Evolutionary conservation across 352 stramenopile species (phyloP).

Genomic region (Stephanocyclus meneghinianus): DNA sequence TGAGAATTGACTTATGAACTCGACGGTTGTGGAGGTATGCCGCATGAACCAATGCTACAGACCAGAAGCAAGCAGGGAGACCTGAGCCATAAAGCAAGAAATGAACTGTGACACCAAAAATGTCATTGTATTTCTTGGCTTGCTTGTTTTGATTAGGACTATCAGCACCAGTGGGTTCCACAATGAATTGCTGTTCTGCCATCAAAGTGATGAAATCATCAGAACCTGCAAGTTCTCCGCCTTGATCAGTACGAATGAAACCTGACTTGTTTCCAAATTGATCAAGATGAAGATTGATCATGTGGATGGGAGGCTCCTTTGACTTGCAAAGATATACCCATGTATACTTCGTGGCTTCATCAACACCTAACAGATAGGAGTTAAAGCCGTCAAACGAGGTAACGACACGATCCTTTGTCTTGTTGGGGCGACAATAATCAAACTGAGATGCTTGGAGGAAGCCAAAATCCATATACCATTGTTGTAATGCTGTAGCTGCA

Average conservation of each 20-base stretch:
- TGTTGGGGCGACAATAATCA: too few relatives aligned
- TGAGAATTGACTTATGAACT: neutral
- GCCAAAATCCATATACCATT: neutral
- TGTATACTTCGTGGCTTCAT: neutral
- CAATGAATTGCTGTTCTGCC: neutral
- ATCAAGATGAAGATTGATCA: too few relatives aligned
- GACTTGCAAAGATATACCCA: neutral
- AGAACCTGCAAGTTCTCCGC: neutral
- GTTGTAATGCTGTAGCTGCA: neutral
- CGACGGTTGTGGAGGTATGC: neutral
- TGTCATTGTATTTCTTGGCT: too few relatives aligned
- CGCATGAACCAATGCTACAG: neutral
- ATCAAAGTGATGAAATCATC: neutral
- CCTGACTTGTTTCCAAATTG: too few relatives aligned
- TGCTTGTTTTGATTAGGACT: neutral
- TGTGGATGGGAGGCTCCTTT: too few relatives aligned
- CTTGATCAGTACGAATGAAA: too few relatives aligned
- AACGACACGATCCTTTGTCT: neutral
- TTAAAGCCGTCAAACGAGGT: neutral
- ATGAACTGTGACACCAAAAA: neutral
- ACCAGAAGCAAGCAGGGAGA: neutral
- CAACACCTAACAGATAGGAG: neutral
- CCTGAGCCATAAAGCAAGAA: neutral
- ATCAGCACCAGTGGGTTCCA: conserved; percentile 3
- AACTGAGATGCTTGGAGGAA: too few relatives aligned